A percentile compares a stretch with the other conserved stretches of the same genome.
These are phyloP conservation scores for Penicillium dipodomyicola DNA, from an alignment of 495 filamentous ascomycete genomes.

Conservation along the genomic window DNA sequence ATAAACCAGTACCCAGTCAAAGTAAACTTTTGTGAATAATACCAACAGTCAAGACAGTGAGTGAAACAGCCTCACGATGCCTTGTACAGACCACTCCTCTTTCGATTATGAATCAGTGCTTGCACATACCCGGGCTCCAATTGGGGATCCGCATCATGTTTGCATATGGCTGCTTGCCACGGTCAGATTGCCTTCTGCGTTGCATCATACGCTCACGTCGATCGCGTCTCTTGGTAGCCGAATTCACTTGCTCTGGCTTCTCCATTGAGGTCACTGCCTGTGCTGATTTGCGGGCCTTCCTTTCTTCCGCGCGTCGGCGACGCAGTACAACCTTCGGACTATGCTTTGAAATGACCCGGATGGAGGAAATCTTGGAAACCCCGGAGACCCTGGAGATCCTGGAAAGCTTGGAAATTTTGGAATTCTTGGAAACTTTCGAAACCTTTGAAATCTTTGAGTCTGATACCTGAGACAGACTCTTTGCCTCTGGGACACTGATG, in stretches of 20 bases:
- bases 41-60: background rate
- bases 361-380: background rate
- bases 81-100: background rate
- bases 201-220: slow-evolving; percentile 22
- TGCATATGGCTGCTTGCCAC: slow-evolving; percentile 17
- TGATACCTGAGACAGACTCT: background rate
- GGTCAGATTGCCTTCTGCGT: slow-evolving; percentile 9
- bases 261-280: background rate
- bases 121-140: slow-evolving; percentile 7
- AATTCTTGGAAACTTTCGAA: background rate
- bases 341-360: background rate
- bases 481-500: background rate
- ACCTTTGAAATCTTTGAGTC: background rate
- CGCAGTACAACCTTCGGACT: slow-evolving; percentile 3
- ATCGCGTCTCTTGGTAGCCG: slow-evolving; percentile 28
- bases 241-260: slow-evolving; percentile 24
- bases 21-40: background rate
- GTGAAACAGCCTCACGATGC: background rate
- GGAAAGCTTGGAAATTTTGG: background rate
- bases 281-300: background rate
- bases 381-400: background rate
- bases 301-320: slow-evolving; percentile 9
- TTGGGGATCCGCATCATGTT: slow-evolving; percentile 26
- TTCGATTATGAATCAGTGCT: background rate
- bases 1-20: background rate